Base-by-base conservation (phyloP, 2,329 filamentous ascomycete genomes). In the Sporothrix brasiliensis region DNA sequence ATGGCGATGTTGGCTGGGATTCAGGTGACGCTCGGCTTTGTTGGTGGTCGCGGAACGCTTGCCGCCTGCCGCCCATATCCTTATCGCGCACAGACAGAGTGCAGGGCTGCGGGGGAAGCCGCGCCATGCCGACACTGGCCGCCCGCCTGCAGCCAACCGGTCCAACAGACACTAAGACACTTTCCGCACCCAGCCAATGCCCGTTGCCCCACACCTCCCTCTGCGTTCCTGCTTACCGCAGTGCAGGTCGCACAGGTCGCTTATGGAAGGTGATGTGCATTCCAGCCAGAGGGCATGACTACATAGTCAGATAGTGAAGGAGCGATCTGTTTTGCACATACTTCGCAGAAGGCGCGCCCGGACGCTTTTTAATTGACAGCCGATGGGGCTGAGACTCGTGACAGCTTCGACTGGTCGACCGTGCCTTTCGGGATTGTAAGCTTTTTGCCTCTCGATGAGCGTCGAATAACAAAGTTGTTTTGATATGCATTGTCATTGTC, bases 61-160 rank as follows among this genome's bases (percentile, higher is more conserved):
- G 34, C 72, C 71, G 71, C 67, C 16, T 30, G 27, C 56, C 63
- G 53, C 67, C n/a, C 65, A 69, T 70, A 73, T 73, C 68, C 53
- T 39, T 34, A 53, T 58, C 49, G 24, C 54, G 63, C 6, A 65
- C 6, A 11, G 27, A 30, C 27, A 21, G 54, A 75, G 77, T 30
- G 10, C 41, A 14, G 16, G 3, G 49, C 2, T 53, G 63, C 61
- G 44, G 69, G 61, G 61, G 21, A 71, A 65, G 69, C 69, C 69
- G 69, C 27, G 34, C 71, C 71, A 75, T 77, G 76, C 78, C 78
- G 78, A 75, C 69, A 65, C 30, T 77, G 71, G 74, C 78, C 78
- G 78, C 70, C 53, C 61, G 67, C 72, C 71, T 72, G 73, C 44
- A 30, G 53, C 56, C 30, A 66, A 50, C 54, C 44, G 39, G 24